Conservation (phyloP, 495 filamentous ascomycete species). For the Penicillium bialowiezense region DNA sequence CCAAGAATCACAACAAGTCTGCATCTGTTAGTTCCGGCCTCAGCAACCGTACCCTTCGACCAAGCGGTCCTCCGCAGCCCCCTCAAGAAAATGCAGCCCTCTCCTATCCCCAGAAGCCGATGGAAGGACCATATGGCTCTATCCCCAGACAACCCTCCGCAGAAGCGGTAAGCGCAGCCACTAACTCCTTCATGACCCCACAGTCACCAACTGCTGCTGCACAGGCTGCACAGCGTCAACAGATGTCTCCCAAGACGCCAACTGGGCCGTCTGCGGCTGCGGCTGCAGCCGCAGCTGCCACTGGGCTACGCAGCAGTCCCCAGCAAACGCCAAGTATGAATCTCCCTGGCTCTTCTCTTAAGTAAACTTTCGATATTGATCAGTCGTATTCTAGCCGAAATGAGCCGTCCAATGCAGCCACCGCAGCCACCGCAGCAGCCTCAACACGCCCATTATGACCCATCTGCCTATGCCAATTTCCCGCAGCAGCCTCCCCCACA, state of each 20-base stretch:
- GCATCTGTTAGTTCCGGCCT: constrained; percentile 51
- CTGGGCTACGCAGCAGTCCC: constrained; percentile 27
- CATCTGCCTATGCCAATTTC: constrained; percentile 66
- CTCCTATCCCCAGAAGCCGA: constrained; percentile 44
- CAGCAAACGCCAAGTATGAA: constrained; percentile 38
- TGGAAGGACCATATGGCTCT: constrained; percentile 48
- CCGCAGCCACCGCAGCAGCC: constrained; percentile 49
- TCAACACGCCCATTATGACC: constrained; percentile 64
- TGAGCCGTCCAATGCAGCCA: constrained; percentile 36
- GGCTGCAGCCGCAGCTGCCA: constrained; percentile 35
- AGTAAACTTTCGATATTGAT: constrained; percentile 4
- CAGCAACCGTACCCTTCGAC: constrained; percentile 65
- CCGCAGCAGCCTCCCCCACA: constrained; percentile 39
- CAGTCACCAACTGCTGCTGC: constrained; percentile 38
- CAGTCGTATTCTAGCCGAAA: constrained; percentile 17
- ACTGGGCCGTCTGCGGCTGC: constrained; percentile 28
- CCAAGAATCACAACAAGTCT: constrained; percentile 47
- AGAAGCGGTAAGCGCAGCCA: constrained; percentile 47
- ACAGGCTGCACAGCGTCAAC: constrained; percentile 31
- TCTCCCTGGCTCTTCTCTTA: not conserved
- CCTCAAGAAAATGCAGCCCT: constrained; percentile 44
- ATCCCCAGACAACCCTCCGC: constrained; percentile 44
- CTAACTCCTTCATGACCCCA: constrained; percentile 41
- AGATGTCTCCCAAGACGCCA: constrained; percentile 34
- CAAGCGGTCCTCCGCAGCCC: constrained; percentile 46